Percentiles rank a stretch among this genome's conserved stretches.
These are phyloP conservation scores for Melastoma candidum DNA, from an alignment of 441 rosid genomes.

Conservation along the genomic window DNA sequence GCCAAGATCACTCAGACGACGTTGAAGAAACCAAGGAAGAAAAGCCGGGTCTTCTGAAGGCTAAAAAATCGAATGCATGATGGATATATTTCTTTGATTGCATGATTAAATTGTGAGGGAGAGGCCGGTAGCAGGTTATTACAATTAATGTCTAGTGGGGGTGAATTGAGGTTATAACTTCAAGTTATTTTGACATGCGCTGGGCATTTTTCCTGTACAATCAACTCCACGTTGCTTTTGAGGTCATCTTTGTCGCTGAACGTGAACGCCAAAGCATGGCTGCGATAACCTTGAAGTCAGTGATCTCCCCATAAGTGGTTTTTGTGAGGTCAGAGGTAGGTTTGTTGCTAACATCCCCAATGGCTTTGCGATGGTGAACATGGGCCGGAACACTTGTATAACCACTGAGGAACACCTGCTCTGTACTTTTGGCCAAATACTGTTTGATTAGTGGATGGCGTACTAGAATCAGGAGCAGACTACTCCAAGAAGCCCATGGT, in stretches of 20 bases:
- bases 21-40: conserved; percentile 39
- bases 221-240: conserved; percentile 33
- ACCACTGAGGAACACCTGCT: conserved; percentile 17
- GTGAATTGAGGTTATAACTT: too few species aligned
- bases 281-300: conserved; percentile 57
- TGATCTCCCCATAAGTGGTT: conserved; percentile 22
- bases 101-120: too few species aligned
- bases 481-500: too few species aligned
- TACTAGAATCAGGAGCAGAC: conserved; percentile 9
- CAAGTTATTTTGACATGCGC: too few species aligned
- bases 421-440: conserved; percentile 21
- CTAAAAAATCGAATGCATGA: too few species aligned
- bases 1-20: conserved; percentile 28
- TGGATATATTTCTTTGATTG: too few species aligned
- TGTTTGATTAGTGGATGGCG: conserved; percentile 15
- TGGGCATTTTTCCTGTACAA: too few species aligned
- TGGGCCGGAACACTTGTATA: conserved; percentile 10
- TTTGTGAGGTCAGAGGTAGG: conserved; percentile 17
- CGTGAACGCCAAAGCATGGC: conserved; percentile 66
- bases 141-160: too few species aligned
- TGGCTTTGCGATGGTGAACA: conserved; percentile 11
- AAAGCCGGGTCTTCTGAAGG: not conserved
- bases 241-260: conserved; percentile 73
- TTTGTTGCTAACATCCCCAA: conserved; percentile 9
- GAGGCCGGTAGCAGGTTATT: too few species aligned